These are phyloP conservation scores for Blastocystis sp. DNA, from an alignment of 352 stramenopile species.

Conservation along the genomic window DNA sequence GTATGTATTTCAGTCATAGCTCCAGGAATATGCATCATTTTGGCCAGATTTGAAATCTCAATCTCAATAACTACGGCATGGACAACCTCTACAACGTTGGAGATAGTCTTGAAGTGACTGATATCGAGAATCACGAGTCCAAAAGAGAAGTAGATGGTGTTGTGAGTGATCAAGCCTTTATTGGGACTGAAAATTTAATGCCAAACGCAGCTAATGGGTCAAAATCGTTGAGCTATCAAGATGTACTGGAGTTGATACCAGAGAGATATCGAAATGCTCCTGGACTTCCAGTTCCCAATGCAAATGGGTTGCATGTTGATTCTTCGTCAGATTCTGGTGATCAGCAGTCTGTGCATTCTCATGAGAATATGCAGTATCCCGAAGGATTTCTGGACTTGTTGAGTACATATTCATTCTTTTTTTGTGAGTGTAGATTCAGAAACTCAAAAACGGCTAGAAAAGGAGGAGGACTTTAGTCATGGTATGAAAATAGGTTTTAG, in stretches of 20 bases:
- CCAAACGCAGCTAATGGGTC: background rate
- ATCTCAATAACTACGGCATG: background rate
- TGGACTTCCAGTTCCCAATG: background rate
- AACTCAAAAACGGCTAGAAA: background rate
- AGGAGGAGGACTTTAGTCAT: background rate
- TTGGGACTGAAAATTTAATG: too few relatives aligned
- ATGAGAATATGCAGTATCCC: background rate
- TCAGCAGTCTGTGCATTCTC: too few relatives aligned
- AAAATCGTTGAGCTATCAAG: background rate
- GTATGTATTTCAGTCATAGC: background rate
- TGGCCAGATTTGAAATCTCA: background rate
- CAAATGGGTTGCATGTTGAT: background rate
- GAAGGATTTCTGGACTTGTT: background rate
- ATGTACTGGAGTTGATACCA: background rate
- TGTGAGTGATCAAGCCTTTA: too few relatives aligned
- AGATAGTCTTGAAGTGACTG: background rate
- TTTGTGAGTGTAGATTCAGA: background rate
- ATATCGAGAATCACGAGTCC: background rate
- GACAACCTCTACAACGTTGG: background rate
- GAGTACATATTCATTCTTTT: background rate
- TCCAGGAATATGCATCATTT: background rate
- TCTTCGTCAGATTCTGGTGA: background rate
- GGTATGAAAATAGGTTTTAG: background rate
- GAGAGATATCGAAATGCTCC: slow-evolving; percentile 10
- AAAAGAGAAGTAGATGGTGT: too few relatives aligned